phyloP scores from a whole-genome alignment of 2,329 filamentous ascomycete species.

The Dryadomyces quercivorus region DNA sequence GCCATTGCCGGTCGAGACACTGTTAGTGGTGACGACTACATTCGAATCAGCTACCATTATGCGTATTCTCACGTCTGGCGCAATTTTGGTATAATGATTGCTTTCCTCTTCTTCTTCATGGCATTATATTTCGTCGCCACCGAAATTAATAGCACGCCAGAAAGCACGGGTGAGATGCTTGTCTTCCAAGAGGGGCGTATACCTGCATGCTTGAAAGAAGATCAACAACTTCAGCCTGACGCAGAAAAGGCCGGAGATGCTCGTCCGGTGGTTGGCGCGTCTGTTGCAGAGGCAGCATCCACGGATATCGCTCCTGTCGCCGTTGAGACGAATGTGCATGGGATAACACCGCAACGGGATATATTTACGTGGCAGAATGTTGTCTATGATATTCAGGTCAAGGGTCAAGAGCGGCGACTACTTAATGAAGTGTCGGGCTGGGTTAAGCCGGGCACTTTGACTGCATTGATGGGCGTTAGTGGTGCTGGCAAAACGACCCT shows the following conservation, averaged over 20 bases:
- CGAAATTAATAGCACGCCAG: slow-evolving; percentile 26
- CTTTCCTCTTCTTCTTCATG: slow-evolving; percentile 47
- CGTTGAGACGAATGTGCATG: neutral
- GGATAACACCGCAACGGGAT: slow-evolving; percentile 47
- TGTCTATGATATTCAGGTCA: slow-evolving; percentile 67
- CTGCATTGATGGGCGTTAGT: slow-evolving; percentile 83
- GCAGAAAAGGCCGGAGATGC: neutral
- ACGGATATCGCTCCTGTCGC: too few relatives aligned
- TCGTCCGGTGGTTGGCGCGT: neutral
- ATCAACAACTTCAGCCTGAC: neutral
- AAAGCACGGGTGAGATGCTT: neutral
- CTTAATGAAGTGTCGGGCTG: slow-evolving; percentile 80
- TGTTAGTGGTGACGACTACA: slow-evolving; percentile 47
- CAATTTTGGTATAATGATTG: slow-evolving; percentile 49
- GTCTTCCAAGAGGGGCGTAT: slow-evolving; percentile 17
- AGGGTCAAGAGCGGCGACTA: slow-evolving; percentile 61
- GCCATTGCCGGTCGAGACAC: slow-evolving; percentile 35
- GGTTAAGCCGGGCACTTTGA: slow-evolving; percentile 85
- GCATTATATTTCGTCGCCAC: slow-evolving; percentile 32
- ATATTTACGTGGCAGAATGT: slow-evolving; percentile 81
- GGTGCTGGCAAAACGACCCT: slow-evolving; percentile 89
- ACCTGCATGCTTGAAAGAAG: slow-evolving; percentile 25
- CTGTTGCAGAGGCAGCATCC: neutral
- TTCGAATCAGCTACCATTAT: slow-evolving; percentile 44
- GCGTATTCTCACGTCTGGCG: slow-evolving; percentile 50